Evolutionary conservation across 176 grass and related monocot genomes (phyloP).

Genomic region (barley (Hordeum vulgare)): MorexV3_pseudomolecules_assembly NC_058519.1:67304885-67305384

Average conservation of each 20-base stretch:
- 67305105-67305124: neutral
- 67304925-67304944: neutral
- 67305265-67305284: neutral
- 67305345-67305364: neutral
- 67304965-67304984: neutral
- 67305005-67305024: neutral
- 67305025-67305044: neutral
- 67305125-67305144: neutral
- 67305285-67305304: neutral
- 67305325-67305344: neutral
- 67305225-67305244: neutral
- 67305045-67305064: neutral
- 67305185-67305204: neutral
- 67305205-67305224: neutral
- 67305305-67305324: neutral
- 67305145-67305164: neutral
- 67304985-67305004: neutral
- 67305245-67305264: neutral
- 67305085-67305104: neutral
- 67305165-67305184: neutral
- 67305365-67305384: neutral
- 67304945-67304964: neutral
- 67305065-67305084: neutral
- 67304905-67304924: conserved; percentile 8
- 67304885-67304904: conserved; percentile 9